Evolutionary conservation across 352 stramenopile genomes (phyloP).

Genomic region (Phytopythium litorale): DNA sequence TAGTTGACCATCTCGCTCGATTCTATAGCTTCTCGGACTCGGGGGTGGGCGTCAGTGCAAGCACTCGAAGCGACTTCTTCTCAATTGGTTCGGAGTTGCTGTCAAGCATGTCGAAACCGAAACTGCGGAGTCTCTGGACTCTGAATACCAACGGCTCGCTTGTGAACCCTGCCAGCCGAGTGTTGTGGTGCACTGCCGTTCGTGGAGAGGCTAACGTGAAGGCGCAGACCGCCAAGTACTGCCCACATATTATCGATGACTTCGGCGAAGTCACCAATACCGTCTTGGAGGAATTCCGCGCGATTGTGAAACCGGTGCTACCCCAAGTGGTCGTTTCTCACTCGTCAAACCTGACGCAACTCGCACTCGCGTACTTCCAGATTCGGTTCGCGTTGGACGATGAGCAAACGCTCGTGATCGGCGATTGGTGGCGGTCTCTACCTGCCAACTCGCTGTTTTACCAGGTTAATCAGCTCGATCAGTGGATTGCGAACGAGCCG

Average conservation of each 20-base stretch:
- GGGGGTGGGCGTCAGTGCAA: constrained; percentile 5
- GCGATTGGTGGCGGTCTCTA: constrained; percentile 35
- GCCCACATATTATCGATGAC: constrained; percentile 34
- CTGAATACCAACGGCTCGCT: constrained; percentile 30
- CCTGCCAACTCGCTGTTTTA: constrained; percentile 41
- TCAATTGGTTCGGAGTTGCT: constrained; percentile 6
- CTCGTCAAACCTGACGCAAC: constrained; percentile 29
- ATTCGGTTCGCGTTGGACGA: constrained; percentile 24
- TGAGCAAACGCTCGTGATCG: constrained; percentile 24
- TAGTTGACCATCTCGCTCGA: constrained; percentile 20
- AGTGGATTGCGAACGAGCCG: constrained; percentile 23
- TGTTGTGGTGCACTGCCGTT: constrained; percentile 45
- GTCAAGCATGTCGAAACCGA: constrained; percentile 11
- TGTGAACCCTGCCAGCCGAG: constrained; percentile 32
- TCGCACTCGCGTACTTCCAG: constrained; percentile 38
- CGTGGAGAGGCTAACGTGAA: not conserved
- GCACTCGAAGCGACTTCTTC: constrained; percentile 5
- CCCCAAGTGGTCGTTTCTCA: constrained; percentile 18
- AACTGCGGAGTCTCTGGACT: constrained; percentile 44
- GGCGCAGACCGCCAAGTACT: constrained; percentile 9
- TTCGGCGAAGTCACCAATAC: constrained; percentile 23
- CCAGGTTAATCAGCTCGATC: constrained; percentile 31
- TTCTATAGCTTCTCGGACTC: constrained; percentile 21
- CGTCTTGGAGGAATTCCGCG: constrained; percentile 23
- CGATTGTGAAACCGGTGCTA: constrained; percentile 25